A percentile compares a stretch with the other conserved stretches of the same genome.
Evolutionary conservation across 192 early-diverging fungal genomes (phyloP).

Genomic region (Dispira simplex): DNA sequence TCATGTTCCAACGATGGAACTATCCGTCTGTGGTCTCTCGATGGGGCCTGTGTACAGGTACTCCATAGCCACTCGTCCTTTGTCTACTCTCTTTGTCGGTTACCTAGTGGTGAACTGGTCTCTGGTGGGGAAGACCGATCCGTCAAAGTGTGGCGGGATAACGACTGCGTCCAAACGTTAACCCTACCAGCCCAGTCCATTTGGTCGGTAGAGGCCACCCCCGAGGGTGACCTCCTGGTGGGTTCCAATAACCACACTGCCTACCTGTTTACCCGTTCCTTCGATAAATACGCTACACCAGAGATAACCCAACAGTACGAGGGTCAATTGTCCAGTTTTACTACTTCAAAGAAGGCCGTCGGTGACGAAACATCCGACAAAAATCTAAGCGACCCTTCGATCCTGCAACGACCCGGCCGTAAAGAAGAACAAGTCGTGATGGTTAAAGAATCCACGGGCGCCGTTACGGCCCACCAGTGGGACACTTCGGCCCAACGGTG

Average conservation of each 20-base stretch:
- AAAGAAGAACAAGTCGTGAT: constrained; percentile 84
- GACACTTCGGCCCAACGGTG: constrained; percentile 37
- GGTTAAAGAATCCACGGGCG: constrained; percentile 46
- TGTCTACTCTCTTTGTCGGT: constrained; percentile 65
- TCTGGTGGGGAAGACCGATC: constrained; percentile 92
- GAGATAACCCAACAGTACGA: constrained; percentile 24
- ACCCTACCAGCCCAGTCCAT: constrained; percentile 78
- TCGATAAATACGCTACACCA: constrained; percentile 39
- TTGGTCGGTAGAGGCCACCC: constrained; percentile 66
- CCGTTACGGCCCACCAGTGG: constrained; percentile 88
- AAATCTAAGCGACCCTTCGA: not conserved
- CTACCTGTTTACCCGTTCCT: constrained; percentile 58
- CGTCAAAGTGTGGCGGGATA: constrained; percentile 70
- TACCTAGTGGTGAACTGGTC: constrained; percentile 61
- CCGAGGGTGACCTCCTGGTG: constrained; percentile 73
- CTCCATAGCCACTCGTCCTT: constrained; percentile 82
- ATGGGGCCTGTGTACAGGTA: constrained; percentile 54
- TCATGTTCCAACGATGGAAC: constrained; percentile 87
- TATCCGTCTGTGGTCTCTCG: constrained; percentile 64
- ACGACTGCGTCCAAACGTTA: constrained; percentile 46
- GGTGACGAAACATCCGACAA: constrained; percentile 38
- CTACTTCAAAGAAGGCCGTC: constrained; percentile 30
- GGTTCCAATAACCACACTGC: constrained; percentile 70
- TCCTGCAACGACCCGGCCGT: constrained; percentile 22
- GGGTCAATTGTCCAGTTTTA: constrained; percentile 24